Base-by-base conservation (phyloP, 495 filamentous ascomycete species). In the Hyphodiscus hymeniophilus region DNA sequence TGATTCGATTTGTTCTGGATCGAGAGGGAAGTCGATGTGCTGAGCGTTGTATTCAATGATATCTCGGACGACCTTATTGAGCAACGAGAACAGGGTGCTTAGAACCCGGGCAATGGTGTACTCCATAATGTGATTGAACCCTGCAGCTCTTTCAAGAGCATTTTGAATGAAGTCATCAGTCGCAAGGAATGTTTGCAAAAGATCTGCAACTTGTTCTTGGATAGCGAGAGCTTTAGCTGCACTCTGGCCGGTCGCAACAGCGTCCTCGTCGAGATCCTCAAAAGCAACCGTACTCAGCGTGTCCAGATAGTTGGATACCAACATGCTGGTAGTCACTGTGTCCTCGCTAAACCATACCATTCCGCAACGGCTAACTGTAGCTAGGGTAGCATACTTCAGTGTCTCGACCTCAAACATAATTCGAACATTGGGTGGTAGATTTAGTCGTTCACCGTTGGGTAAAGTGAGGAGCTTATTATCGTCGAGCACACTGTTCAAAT, bases 261-360 rank as follows among this genome's bases (percentile, higher is more conserved):
- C 82, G 54, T 97, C 92, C 60, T 97, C 92, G 52, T 97, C 94
- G 18, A 96, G 70, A 52, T 97, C 92, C 56, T 96, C 91, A 57
- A 96, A 94, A 0, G 85, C 76, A 45, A 85, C 79, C 3, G 79
- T 82, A 51, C 82, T 76, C 11, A 99, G 76, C 33, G 80, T 80
- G 52, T 90, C 80, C 24, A 99, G 78, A 60, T 97, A 95, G 62
- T 95, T 88, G 49, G 77, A 68, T 30, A 96, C 80, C 79, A 97
- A 88, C 88, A 99, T 95, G 54, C 74, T 76, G 6, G 87, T 76
- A 16, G 87, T 90, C 33, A 99, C 89, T 15, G 88, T 97, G 59
- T 99, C 94, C 52, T 94, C 90, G 60, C 90, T 97, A 68, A 96
- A 97, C 92, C 92, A 99, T 7, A 99, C 92, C 92, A 99, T 99